phyloP scores from a whole-genome alignment of 495 filamentous ascomycete genomes.

The Staphylotrichum longicolle region DNA sequence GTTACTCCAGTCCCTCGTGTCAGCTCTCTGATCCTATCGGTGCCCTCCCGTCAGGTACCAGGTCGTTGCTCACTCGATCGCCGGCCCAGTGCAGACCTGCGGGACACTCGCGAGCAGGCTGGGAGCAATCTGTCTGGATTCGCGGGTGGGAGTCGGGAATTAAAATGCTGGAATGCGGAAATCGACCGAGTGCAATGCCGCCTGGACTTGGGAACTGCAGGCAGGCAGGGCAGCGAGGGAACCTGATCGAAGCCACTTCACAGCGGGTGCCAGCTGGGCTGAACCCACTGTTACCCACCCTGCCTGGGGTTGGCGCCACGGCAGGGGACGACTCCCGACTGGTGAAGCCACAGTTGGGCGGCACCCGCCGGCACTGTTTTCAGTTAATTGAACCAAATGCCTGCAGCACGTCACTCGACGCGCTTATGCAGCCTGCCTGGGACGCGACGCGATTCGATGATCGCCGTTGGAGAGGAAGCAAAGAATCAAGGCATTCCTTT shows the following conservation, averaged over 20 bases:
- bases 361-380: slow-evolving; percentile 9
- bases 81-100: slow-evolving; percentile 1
- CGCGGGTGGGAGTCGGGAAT: not conserved
- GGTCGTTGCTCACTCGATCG: slow-evolving; percentile 1
- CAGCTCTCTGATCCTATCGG: not conserved
- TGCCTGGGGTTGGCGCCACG: slow-evolving; percentile 12
- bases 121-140: not conserved
- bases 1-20: not conserved
- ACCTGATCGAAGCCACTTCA: slow-evolving; percentile 20
- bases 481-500: not conserved
- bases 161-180: slow-evolving; percentile 1
- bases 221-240: slow-evolving; percentile 16
- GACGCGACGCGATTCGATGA: slow-evolving; percentile 16
- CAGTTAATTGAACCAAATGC: slow-evolving; percentile 17
- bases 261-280: not conserved
- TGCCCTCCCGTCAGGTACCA: not conserved
- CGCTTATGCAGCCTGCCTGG: slow-evolving; percentile 10
- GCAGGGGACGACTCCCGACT: slow-evolving; percentile 10
- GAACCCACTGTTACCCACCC: slow-evolving; percentile 16
- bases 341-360: slow-evolving; percentile 11
- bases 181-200: not conserved
- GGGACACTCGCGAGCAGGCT: not conserved
- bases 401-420: slow-evolving; percentile 22
- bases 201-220: slow-evolving; percentile 4
- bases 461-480: slow-evolving; percentile 2